These are phyloP conservation scores for Tuber melanosporum DNA, from an alignment of 495 filamentous ascomycete species.

Conservation along the genomic window DNA sequence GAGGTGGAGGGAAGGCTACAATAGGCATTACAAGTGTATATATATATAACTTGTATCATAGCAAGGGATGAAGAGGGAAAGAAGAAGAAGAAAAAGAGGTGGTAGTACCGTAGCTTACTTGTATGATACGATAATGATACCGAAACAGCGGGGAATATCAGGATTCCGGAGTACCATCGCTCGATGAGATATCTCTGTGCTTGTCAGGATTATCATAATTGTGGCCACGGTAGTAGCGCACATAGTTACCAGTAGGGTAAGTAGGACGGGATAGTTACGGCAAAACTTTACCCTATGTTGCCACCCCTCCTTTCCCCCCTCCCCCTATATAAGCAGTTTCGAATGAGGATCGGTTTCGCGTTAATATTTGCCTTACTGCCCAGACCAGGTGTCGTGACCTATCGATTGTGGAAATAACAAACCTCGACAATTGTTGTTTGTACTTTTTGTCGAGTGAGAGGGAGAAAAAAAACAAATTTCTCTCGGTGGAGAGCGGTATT, in stretches of 20 bases:
- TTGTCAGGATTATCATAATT: neutral
- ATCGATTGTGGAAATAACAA: neutral
- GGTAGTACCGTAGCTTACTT: neutral
- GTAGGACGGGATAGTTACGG: neutral
- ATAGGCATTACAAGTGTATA: neutral
- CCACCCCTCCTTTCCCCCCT: neutral
- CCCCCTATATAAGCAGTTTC: neutral
- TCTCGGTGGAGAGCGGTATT: neutral
- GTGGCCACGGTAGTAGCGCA: neutral
- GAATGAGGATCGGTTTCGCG: neutral
- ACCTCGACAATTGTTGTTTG: neutral
- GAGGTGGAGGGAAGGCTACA: neutral
- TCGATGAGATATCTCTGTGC: neutral
- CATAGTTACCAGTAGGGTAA: neutral
- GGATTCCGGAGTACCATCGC: neutral
- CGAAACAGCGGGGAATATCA: neutral
- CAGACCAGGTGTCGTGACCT: neutral
- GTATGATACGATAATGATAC: neutral
- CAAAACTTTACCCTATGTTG: neutral
- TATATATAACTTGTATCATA: neutral
- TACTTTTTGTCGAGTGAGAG: neutral
- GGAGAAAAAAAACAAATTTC: neutral
- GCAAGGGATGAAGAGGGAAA: neutral
- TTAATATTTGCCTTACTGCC: neutral
- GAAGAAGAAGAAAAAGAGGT: neutral